These are phyloP conservation scores for Citrus sp. DNA, from an alignment of 345 rosid genomes.

Conservation along the genomic window DNA sequence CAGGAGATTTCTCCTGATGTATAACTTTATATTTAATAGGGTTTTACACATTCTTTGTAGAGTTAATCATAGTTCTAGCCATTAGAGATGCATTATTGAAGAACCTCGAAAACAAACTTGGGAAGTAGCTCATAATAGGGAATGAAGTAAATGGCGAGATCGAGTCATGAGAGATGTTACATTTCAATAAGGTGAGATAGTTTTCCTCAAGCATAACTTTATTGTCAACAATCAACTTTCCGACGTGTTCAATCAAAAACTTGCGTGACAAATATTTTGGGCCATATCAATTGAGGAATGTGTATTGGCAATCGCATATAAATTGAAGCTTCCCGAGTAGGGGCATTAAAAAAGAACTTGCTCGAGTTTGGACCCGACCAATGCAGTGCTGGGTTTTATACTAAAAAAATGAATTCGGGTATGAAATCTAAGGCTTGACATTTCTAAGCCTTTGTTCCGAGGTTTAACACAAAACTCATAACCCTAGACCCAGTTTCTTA, in stretches of 20 bases:
- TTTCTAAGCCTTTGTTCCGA: too few species aligned
- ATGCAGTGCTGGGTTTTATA: too few species aligned
- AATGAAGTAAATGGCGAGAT: not conserved
- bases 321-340: not conserved
- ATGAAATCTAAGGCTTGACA: too few species aligned
- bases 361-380: too few species aligned
- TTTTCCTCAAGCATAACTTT: not conserved
- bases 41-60: too few species aligned
- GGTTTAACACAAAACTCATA: too few species aligned
- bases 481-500: too few species aligned
- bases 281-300: not conserved
- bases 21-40: not conserved
- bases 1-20: not conserved
- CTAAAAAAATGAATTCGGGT: too few species aligned
- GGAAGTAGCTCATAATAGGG: not conserved
- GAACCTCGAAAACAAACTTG: not conserved
- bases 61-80: not conserved
- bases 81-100: not conserved
- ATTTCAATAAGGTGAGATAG: not conserved
- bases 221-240: not conserved
- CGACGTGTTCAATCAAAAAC: not conserved
- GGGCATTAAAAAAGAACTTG: too few species aligned
- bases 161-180: not conserved
- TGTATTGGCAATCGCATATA: not conserved
- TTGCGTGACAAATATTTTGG: not conserved